These are phyloP conservation scores for Ogataea paradorogensis DNA, from an alignment of 805 yeast species.

Conservation along the genomic window DNA sequence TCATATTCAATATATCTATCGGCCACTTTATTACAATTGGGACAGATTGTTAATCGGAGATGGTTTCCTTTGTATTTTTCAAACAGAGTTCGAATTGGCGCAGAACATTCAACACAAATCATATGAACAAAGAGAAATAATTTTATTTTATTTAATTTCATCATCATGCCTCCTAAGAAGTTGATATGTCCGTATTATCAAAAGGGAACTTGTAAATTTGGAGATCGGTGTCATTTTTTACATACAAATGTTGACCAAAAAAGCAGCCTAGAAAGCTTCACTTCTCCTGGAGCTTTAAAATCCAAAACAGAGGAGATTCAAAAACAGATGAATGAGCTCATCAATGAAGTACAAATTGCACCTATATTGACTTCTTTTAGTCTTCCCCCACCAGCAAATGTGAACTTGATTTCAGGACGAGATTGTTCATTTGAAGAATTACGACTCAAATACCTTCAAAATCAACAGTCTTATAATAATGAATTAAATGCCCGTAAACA, in stretches of 20 bases:
- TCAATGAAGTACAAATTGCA: conserved; percentile 24
- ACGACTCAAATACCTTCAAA: conserved; percentile 44
- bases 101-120: conserved; percentile 90
- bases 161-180: conserved; percentile 21
- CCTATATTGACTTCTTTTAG: conserved; percentile 44
- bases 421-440: conserved; percentile 55
- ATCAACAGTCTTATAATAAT: conserved; percentile 40
- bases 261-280: background rate
- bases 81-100: conserved; percentile 61
- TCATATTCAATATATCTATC: conserved; percentile 94
- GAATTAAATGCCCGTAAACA: conserved; percentile 40
- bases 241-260: conserved; percentile 32
- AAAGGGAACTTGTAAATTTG: conserved; percentile 40
- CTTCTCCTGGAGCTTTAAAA: conserved; percentile 2
- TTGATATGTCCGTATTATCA: conserved; percentile 40
- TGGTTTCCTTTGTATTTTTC: conserved; percentile 73
- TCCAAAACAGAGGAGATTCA: conserved; percentile 18
- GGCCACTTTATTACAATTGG: conserved; percentile 66
- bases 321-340: conserved; percentile 25
- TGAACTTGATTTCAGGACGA: conserved; percentile 48
- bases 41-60: conserved; percentile 75
- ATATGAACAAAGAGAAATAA: conserved; percentile 34
- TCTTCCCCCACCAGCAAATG: conserved; percentile 44
- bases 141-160: background rate
- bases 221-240: conserved; percentile 41